Conservation (phyloP, 257 asterid species). For the Pogostemon cablin region DNA sequence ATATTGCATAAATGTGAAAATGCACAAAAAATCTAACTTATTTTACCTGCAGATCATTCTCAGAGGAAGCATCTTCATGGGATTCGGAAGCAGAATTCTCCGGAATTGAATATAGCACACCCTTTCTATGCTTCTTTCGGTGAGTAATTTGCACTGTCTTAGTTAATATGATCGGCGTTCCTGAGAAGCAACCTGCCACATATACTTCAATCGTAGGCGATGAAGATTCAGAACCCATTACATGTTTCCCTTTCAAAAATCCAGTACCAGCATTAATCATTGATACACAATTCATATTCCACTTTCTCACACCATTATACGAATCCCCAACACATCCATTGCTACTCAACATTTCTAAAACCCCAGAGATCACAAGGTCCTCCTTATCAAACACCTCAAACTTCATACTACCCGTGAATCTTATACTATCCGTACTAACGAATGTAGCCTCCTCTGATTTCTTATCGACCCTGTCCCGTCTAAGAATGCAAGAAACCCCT, state of each 20-base stretch:
- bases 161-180: slow-evolving; percentile 77
- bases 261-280: slow-evolving; percentile 56
- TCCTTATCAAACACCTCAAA: slow-evolving; percentile 70
- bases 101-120: slow-evolving; percentile 65
- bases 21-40: neutral
- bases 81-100: slow-evolving; percentile 55
- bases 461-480: slow-evolving; percentile 77
- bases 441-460: slow-evolving; percentile 89
- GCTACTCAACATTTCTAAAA: slow-evolving; percentile 53
- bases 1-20: neutral
- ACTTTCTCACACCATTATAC: slow-evolving; percentile 36
- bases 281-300: slow-evolving; percentile 79
- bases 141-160: slow-evolving; percentile 66
- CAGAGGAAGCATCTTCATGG: slow-evolving; percentile 46
- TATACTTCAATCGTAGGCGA: slow-evolving; percentile 79
- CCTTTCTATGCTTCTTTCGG: slow-evolving; percentile 67
- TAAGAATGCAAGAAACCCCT: slow-evolving; percentile 68
- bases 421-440: slow-evolving; percentile 76
- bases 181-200: slow-evolving; percentile 79
- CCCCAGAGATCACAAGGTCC: slow-evolving; percentile 70
- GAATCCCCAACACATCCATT: slow-evolving; percentile 63
- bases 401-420: slow-evolving; percentile 68
- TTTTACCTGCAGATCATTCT: slow-evolving; percentile 69
- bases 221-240: slow-evolving; percentile 47
- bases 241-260: slow-evolving; percentile 70